Evolutionary conservation across 2,329 filamentous ascomycete genomes (phyloP).

Genomic region (Arthrobotrys iridis): DNA sequence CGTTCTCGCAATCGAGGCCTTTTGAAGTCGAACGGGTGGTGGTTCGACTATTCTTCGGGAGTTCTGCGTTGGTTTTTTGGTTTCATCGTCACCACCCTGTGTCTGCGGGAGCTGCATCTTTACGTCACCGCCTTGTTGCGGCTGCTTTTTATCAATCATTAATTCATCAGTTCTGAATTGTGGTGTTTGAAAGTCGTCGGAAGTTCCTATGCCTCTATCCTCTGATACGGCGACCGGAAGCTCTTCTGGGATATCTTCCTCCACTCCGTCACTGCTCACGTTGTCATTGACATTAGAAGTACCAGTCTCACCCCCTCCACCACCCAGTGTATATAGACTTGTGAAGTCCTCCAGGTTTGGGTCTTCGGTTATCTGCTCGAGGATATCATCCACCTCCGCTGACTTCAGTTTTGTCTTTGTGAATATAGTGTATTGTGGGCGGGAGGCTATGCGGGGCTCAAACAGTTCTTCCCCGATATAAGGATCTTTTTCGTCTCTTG

Average conservation of each 20-base stretch:
- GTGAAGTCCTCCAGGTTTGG: not conserved
- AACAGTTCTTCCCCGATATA: not conserved
- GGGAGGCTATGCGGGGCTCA: not conserved
- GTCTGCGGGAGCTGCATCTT: not conserved
- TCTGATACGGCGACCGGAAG: not conserved
- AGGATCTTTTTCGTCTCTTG: not conserved
- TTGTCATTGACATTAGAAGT: not conserved
- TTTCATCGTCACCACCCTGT: not conserved
- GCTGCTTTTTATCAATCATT: not conserved
- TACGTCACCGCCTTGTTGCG: not conserved
- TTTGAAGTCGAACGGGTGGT: not conserved
- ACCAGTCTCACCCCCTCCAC: not conserved
- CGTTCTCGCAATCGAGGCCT: not conserved
- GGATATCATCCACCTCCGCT: constrained; percentile 2
- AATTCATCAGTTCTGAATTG: constrained; percentile 1
- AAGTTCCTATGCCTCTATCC: not conserved
- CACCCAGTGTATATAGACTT: not conserved
- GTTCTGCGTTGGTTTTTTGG: not conserved
- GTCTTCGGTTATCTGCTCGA: constrained; percentile 5
- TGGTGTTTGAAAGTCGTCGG: not conserved
- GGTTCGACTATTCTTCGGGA: not conserved
- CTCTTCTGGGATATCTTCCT: constrained; percentile 12
- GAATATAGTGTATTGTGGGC: constrained; percentile 1
- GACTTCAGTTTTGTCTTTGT: not conserved
- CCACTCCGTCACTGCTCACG: not conserved